Evolutionary conservation across 2,329 filamentous ascomycete species (phyloP), one percentile per base, ranked within the genome.

Genomic region (Verticillium zaregamsianum): DNA sequence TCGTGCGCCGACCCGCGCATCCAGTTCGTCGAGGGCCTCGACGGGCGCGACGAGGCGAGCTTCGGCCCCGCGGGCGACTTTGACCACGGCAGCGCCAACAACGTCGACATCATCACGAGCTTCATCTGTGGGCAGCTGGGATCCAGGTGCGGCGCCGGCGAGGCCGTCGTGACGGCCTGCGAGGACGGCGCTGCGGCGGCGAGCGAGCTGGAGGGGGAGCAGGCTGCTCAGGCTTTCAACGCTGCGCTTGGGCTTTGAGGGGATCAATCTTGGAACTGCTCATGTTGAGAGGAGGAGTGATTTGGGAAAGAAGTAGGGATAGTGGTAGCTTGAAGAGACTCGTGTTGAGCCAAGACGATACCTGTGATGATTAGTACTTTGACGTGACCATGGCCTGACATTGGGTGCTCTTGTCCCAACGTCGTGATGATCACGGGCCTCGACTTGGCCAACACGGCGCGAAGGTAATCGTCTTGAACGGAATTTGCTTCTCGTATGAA

Each of bases 31-130:
- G 68, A 66, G 3, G 79, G 80, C 14, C 74, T 81, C 39, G 81
- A 84, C 68, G 80, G 81, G 40, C 79, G 79, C 67, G 71, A 79
- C 65, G 76, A 77, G 72, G 72, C 71, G 20, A 73, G 75, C 57
- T 80, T 80, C 68, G 74, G 73, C 32, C 73, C 75, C 58, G 75
- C 68, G 8, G 72, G 69, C 58, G 74, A 79, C 68, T 86, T 85
- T 72, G 76, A 75, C 68, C 83, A 85, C 70, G 82, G 82, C 56
- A 82, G 79, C 2, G 82, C 82, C 20, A 65, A 67, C 33, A 70
- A 68, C 54, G 68, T 71, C 64, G 66, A 66, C 55, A 63, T 82
- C 66, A 79, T 83, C 65, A 73, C 80, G 12, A 65, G 73, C 58
- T 83, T 83, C 66, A 80, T 81, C 69, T 82, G 79, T 68, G 68